Percentiles rank a stretch among this genome's conserved stretches.
These are phyloP conservation scores for Aspergillus fumigatiaffinis DNA, from an alignment of 2,329 filamentous ascomycete species.

Conservation along the genomic window DNA sequence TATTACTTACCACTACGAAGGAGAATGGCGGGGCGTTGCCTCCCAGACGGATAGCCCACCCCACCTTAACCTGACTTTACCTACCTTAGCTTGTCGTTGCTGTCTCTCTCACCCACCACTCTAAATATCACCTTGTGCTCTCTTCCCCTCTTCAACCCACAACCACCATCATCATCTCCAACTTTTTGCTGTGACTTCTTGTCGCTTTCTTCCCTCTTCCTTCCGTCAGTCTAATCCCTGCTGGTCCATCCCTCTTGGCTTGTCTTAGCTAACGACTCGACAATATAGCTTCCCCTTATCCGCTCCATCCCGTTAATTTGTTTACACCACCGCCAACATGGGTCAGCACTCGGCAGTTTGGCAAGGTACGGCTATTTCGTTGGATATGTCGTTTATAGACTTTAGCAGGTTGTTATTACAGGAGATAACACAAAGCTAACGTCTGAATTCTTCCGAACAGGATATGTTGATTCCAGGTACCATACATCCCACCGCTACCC, in stretches of 20 bases:
- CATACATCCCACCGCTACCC: slow-evolving; percentile 12
- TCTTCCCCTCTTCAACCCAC: neutral
- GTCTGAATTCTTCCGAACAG: slow-evolving; percentile 31
- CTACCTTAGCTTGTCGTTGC: slow-evolving; percentile 7
- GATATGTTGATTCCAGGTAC: slow-evolving; percentile 62
- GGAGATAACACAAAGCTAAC: slow-evolving; percentile 9
- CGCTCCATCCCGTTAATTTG: slow-evolving; percentile 10
- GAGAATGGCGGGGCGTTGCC: neutral
- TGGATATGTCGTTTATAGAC: neutral
- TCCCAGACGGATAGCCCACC: neutral
- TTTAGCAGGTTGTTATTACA: neutral
- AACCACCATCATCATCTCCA: slow-evolving; percentile 2
- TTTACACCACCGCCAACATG: slow-evolving; percentile 25
- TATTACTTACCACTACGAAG: neutral
- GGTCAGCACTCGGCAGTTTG: slow-evolving; percentile 35
- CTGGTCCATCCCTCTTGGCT: slow-evolving; percentile 1
- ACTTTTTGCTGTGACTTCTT: slow-evolving; percentile 5
- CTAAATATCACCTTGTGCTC: slow-evolving; percentile 7
- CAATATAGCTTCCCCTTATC: slow-evolving; percentile 5
- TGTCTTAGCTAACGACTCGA: neutral
- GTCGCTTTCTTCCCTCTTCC: neutral
- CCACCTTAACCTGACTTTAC: neutral
- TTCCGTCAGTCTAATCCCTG: neutral
- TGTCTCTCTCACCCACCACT: slow-evolving; percentile 9
- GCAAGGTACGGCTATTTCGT: slow-evolving; percentile 26